Evolutionary conservation across 352 stramenopile species (phyloP), one percentile per base, ranked within the genome.

Genomic region (Pythium aquatile): DNA sequence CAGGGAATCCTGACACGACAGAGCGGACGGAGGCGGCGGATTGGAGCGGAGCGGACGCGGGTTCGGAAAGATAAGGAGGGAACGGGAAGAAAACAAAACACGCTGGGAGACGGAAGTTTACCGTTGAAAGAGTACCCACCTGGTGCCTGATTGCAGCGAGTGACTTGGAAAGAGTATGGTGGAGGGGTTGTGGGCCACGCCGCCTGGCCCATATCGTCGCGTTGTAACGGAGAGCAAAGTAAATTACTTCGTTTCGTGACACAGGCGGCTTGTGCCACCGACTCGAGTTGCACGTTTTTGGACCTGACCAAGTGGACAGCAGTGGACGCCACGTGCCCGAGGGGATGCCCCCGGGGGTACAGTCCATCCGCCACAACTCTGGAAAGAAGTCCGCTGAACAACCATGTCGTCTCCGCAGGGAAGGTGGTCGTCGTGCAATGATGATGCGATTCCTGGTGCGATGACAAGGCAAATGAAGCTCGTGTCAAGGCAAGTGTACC

Each of bases 261-360:
- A 24, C 28, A 39, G 17, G 16, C 44, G 24, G 40, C 63, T 70
- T 16, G 29, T 65, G 63, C 56, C 63, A 64, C 63, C 63, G 42
- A 70, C n/a, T 17, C 16, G 14, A 32, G 47, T 59, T 65, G 63
- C 56, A 40, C 49, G 48, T 65, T 69, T 64, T 61, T 69, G 63
- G 39, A 6, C n/a, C 29, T 24, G 49, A 56, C 16, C 16, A 30
- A 20, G 28, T 39, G 29, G 28, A 55, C 48, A 17, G 29, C 24
- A 39, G 10, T 42, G 9, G 32, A 13, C 37, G n/a, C 29, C 29
- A 49, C 24, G 55, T 61, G 39, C 49, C 55, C 46, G 53, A 44
- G 26, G 56, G 51, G 28, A 30, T 55, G 44, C 29, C 28, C 46
- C 40, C 39, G 8, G 16, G 37, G 42, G 37, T 51, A 29, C 32